Evolutionary conservation across 2,329 filamentous ascomycete species (phyloP).

Genomic region (Exophiala viscosa): DNA sequence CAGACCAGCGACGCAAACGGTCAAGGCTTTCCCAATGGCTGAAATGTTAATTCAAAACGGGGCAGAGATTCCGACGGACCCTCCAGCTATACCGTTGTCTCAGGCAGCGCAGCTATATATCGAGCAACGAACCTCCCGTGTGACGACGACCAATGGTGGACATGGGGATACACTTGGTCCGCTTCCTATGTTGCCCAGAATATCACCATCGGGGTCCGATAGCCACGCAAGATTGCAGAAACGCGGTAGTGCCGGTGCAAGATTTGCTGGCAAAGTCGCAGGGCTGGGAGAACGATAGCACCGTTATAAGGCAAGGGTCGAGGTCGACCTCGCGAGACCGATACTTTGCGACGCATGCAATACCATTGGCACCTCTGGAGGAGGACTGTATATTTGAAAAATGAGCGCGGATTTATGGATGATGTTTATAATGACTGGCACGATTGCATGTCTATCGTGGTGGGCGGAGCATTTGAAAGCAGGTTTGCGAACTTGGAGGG

Average conservation of each 20-base stretch:
- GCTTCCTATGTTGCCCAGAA: slow-evolving; percentile 51
- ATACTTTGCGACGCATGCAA: slow-evolving; percentile 18
- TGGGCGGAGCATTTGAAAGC: too few relatives aligned
- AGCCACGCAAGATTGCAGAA: slow-evolving; percentile 68
- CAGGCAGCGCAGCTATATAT: slow-evolving; percentile 77
- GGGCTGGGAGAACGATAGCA: slow-evolving; percentile 42
- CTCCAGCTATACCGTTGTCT: slow-evolving; percentile 80
- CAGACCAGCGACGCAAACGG: slow-evolving; percentile 32
- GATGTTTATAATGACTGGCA: background rate
- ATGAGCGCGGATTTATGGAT: background rate
- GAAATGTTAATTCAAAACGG: slow-evolving; percentile 93
- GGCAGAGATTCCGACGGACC: slow-evolving; percentile 71
- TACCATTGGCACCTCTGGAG: background rate
- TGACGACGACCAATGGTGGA: slow-evolving; percentile 42
- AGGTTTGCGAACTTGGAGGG: too few relatives aligned
- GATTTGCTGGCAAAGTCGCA: slow-evolving; percentile 53
- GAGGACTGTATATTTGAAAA: background rate
- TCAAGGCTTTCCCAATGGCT: slow-evolving; percentile 76
- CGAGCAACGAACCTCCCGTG: slow-evolving; percentile 62
- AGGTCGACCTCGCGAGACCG: slow-evolving; percentile 7
- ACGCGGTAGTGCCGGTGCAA: slow-evolving; percentile 71
- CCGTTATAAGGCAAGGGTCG: slow-evolving; percentile 18
- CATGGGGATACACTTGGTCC: slow-evolving; percentile 60
- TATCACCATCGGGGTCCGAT: slow-evolving; percentile 30
- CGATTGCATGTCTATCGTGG: background rate